Evolutionary conservation across 73 alveolate species (phyloP), one percentile per base, ranked within the genome.

Genomic region (Breviolum minutum): DNA sequence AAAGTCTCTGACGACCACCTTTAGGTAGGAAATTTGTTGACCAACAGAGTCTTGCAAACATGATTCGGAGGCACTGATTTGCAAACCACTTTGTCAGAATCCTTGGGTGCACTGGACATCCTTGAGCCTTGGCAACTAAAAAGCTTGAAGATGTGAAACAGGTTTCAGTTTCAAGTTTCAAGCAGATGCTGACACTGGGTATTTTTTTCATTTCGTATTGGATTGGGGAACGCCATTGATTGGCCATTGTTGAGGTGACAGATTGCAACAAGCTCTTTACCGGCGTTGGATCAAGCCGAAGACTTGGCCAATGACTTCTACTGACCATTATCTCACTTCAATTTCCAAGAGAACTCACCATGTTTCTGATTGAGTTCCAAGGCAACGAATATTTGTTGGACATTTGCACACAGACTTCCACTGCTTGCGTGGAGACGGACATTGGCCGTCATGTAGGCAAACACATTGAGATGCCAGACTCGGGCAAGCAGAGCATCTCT

Each of bases 361-460:
- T 14, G 24, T 66, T 66, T 14, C 77, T 68, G 77, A 14, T 68
- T 22, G 24, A 22, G 17, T 4, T 14, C n/a, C 24, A 68, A 79
- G 87, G 87, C 87, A 79, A 60, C 76, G 94, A 84, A n/a, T 84
- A 84, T n/a, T 54, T 84, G 62, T 32, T 84, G 76, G 94, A 84
- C 27, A 40, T 84, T 26, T 84, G 94, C 77, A 27, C 94, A 13
- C 76, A 61, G 94, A 84, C 94, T 2, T 61, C 76, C 30, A 84
- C 40, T 10, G 94, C 94, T 60, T 84, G 94, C 74, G 8, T 84
- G n/a, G 94, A 84, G 20, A 74, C 14, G 54, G 94, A 61, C 74
- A 12, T 54, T 62, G 70, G 76, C 20, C 94, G 54, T 10, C 94
- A 84, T n/a, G 94, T 60, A 54, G 94, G 87, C 63, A 13, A 8